Evolutionary conservation across 2,329 filamentous ascomycete genomes (phyloP).

Genomic region (Penicillium verrucosum): DNA sequence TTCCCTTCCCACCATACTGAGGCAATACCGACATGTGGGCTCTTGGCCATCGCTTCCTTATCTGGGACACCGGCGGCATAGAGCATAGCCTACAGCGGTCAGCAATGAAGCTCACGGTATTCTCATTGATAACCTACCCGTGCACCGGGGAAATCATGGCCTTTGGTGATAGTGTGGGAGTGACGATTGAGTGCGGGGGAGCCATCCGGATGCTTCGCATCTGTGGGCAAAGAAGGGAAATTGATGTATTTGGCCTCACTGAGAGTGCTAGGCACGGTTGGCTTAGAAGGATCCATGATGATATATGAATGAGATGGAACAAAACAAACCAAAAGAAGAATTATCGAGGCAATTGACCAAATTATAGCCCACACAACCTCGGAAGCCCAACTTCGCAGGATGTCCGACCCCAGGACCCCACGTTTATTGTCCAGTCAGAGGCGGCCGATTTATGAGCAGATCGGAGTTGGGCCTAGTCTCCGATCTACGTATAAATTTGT

Average conservation of each 20-base stretch:
- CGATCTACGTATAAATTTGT: neutral
- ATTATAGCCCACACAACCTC: constrained; percentile 1
- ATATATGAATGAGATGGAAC: neutral
- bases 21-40: constrained; percentile 84
- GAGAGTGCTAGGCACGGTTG: constrained; percentile 27
- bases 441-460: constrained; percentile 5
- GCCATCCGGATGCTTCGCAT: constrained; percentile 52
- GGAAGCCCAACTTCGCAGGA: constrained; percentile 1
- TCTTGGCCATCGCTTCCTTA: constrained; percentile 79
- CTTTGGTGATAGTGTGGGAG: constrained; percentile 76
- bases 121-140: constrained; percentile 56
- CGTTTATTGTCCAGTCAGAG: constrained; percentile 6
- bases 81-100: constrained; percentile 70
- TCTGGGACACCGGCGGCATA: constrained; percentile 88
- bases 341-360: neutral
- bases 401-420: constrained; percentile 10
- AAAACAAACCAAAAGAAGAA: neutral
- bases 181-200: constrained; percentile 75
- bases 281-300: constrained; percentile 25
- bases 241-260: constrained; percentile 54
- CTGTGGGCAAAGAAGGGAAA: constrained; percentile 55
- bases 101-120: neutral
- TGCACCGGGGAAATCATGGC: constrained; percentile 86
- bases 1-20: constrained; percentile 98
- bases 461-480: constrained; percentile 9